Evolutionary conservation across 352 stramenopile species (phyloP).

Genomic region (Paralagenidium karlingii): DNA sequence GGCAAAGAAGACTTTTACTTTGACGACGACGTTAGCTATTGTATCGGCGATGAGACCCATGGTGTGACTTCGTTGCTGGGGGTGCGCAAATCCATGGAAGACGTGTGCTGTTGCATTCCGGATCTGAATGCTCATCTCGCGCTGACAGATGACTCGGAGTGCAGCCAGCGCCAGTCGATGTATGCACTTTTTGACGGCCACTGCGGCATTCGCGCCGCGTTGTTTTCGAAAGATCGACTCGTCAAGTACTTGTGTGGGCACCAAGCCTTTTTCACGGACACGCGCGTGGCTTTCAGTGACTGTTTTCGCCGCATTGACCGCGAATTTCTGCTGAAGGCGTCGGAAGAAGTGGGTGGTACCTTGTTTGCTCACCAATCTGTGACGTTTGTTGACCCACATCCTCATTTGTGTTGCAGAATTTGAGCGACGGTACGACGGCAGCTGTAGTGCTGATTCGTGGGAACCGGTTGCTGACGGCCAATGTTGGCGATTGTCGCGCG

Average conservation of each 20-base stretch:
- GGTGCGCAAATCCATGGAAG: slow-evolving; percentile 62
- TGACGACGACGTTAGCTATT: slow-evolving; percentile 60
- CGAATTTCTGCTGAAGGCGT: slow-evolving; percentile 58
- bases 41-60: slow-evolving; percentile 43
- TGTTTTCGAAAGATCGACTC: slow-evolving; percentile 60
- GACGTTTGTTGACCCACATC: not conserved
- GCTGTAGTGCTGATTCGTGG: slow-evolving; percentile 74
- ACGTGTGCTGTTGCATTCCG: slow-evolving; percentile 72
- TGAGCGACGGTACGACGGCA: slow-evolving; percentile 63
- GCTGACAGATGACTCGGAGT: slow-evolving; percentile 18
- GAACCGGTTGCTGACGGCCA: slow-evolving; percentile 71
- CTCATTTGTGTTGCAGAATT: slow-evolving; percentile 12
- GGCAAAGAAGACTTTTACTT: slow-evolving; percentile 40
- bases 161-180: slow-evolving; percentile 37
- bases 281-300: slow-evolving; percentile 49
- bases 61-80: slow-evolving; percentile 72
- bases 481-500: slow-evolving; percentile 78
- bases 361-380: slow-evolving; percentile 1
- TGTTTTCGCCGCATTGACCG: slow-evolving; percentile 64
- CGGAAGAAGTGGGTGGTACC: slow-evolving; percentile 24
- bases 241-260: slow-evolving; percentile 57
- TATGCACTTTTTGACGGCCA: slow-evolving; percentile 82
- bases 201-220: slow-evolving; percentile 57
- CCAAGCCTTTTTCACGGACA: slow-evolving; percentile 44
- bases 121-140: slow-evolving; percentile 36